A percentile compares a stretch with the other conserved stretches of the same genome.
phyloP scores from a whole-genome alignment of 2,329 filamentous ascomycete species.

The Lecanicillium sp. region DNA sequence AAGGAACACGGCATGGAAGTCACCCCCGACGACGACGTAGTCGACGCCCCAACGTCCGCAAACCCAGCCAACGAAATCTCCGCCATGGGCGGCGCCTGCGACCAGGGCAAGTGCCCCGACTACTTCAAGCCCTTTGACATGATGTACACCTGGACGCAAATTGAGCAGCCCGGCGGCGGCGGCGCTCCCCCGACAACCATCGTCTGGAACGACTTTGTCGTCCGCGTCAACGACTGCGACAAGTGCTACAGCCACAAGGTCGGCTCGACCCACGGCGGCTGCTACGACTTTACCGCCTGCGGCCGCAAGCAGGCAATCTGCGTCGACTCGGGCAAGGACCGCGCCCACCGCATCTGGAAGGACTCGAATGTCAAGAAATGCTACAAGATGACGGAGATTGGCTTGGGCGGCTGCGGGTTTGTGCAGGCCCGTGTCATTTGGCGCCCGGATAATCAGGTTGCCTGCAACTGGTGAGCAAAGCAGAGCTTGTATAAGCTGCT shows the following conservation, averaged over 20 bases:
- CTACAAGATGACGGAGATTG: slow-evolving; percentile 6
- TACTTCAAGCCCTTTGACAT: slow-evolving; percentile 7
- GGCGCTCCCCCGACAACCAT: slow-evolving; percentile 2
- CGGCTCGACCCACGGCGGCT: background rate
- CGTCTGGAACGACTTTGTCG: slow-evolving; percentile 5
- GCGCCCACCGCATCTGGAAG: slow-evolving; percentile 11
- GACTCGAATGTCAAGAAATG: slow-evolving; percentile 9
- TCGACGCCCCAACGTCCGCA: background rate
- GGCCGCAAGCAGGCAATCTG: slow-evolving; percentile 9
- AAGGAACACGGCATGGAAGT: background rate
- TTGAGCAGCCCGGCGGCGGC: background rate
- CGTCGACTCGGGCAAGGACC: slow-evolving; percentile 7
- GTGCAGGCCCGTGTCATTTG: slow-evolving; percentile 4
- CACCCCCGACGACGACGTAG: background rate
- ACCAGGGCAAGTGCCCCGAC: slow-evolving; percentile 10
- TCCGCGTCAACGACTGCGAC: slow-evolving; percentile 1
- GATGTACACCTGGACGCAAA: slow-evolving; percentile 6
- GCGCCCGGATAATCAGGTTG: background rate
- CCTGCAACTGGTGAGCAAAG: slow-evolving; percentile 10
- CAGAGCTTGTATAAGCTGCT: no score
- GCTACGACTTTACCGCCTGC: slow-evolving; percentile 7
- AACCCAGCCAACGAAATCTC: background rate
- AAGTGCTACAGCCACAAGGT: slow-evolving; percentile 3
- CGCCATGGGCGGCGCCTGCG: slow-evolving; percentile 3
- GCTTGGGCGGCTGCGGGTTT: slow-evolving; percentile 5